Evolutionary conservation across 495 filamentous ascomycete genomes (phyloP), one percentile per base, ranked within the genome.

Genomic region (Penicillium parvum): DNA sequence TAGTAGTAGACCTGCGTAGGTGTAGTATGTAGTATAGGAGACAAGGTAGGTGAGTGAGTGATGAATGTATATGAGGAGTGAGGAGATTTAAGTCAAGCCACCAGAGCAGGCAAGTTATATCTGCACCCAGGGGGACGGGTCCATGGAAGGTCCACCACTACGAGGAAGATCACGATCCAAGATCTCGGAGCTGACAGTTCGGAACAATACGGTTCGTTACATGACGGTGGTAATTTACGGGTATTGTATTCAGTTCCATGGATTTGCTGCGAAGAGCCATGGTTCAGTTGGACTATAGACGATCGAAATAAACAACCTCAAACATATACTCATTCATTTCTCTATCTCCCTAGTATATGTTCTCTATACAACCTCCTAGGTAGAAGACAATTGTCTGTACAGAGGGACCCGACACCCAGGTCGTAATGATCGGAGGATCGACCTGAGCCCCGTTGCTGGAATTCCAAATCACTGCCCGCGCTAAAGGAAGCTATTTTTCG

Each of bases 151-250:
- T 34, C 52, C 54, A 52, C 60, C 53, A 61, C 59, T 58, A 65
- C 61, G 52, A 63, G 45, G 63, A 69, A 67, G 66, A 69, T 69
- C 66, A 60, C 65, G 66, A 69, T 64, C 66, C 62, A 67, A 67
- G 66, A 69, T 69, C 66, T 69, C 56, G 64, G 64, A 69, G 64
- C 63, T 69, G 64, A 69, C 66, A 68, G 60, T 67, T 66, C 46
- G 55, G 52, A 61, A 60, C 43, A 53, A 58, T 50, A 64, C 51
- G 11, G 26, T 41, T 46, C 55, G 36, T 35, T 42, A 19, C 20
- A 41, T 45, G 45, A 41, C 18, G 20, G 20, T 16, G 25, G 26
- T 47, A 16, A 15, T 15, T 21, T 9, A 7, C 14, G n/a, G 38
- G 21, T 35, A 44, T 16, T n/a, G n/a, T n/a, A n/a, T n/a, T n/a